Conservation (phyloP, 1,139 yeast genomes). For the Candida sojae region DNA sequence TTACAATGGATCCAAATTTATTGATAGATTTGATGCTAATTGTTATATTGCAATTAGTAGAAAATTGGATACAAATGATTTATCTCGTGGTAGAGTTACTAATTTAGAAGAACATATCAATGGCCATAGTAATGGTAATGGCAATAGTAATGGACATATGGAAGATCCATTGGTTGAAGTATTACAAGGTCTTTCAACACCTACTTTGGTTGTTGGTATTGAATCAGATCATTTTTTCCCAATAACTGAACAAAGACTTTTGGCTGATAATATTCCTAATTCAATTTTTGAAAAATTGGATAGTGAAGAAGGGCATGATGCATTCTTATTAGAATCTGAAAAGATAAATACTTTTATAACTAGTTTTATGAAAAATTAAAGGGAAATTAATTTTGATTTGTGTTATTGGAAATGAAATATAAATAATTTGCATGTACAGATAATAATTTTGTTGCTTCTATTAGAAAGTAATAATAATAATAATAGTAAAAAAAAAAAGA, state of each 20-base stretch:
- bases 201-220: conserved; percentile 84
- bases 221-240: conserved; percentile 93
- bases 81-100: conserved; percentile 70
- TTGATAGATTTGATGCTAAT: conserved; percentile 89
- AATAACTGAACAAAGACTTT: conserved; percentile 81
- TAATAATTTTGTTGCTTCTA: too few species aligned
- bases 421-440: too few species aligned
- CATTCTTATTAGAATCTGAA: conserved; percentile 86
- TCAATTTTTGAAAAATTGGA: conserved; percentile 68
- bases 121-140: conserved; percentile 4
- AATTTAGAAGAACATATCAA: conserved; percentile 26
- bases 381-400: too few species aligned
- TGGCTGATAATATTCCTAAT: conserved; percentile 75
- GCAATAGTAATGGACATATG: not conserved
- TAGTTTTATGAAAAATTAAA: conserved; percentile 1
- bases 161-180: conserved; percentile 44
- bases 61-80: conserved; percentile 92
- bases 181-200: conserved; percentile 61
- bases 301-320: conserved; percentile 99
- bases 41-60: conserved; percentile 93
- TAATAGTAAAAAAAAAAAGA: too few species aligned
- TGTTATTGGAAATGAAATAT: too few species aligned
- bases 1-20: conserved; percentile 90
- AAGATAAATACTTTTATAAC: conserved; percentile 54
- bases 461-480: too few species aligned